Percentiles rank a stretch among this genome's conserved stretches.
Evolutionary conservation across 257 asterid species (phyloP).

Genomic region (Solanum gracilifrons): DNA sequence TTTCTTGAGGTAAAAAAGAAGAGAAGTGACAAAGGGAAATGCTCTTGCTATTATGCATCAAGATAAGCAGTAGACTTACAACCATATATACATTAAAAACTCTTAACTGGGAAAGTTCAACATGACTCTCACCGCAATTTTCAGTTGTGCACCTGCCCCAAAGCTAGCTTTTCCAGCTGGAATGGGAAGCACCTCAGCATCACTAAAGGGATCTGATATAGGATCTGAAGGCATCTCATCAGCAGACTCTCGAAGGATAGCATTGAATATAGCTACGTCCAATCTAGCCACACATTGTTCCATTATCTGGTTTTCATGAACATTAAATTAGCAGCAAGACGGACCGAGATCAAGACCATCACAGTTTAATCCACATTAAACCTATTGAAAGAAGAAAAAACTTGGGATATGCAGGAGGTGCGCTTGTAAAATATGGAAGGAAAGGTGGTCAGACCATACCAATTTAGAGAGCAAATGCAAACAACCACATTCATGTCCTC

Average conservation of each 20-base stretch:
- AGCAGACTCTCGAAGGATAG: constrained; percentile 74
- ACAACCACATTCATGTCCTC: constrained; percentile 73
- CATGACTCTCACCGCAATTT: constrained; percentile 59
- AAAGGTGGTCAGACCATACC: constrained; percentile 26
- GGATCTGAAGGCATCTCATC: constrained; percentile 91
- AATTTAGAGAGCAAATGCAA: constrained; percentile 61
- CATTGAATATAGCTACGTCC: constrained; percentile 93
- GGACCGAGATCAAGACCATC: neutral
- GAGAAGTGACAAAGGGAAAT: neutral
- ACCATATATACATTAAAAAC: neutral
- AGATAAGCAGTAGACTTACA: neutral
- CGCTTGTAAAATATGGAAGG: neutral
- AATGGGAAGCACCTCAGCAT: constrained; percentile 71
- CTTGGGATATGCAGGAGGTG: neutral
- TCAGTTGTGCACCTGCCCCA: constrained; percentile 82
- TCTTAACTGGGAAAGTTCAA: neutral
- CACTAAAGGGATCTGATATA: constrained; percentile 80
- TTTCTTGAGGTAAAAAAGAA: neutral
- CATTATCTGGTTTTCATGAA: constrained; percentile 45
- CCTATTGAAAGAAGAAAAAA: neutral
- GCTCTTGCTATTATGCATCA: neutral
- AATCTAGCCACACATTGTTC: constrained; percentile 80
- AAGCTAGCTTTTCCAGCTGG: constrained; percentile 86
- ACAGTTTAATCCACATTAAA: neutral
- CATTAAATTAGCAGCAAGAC: neutral